phyloP scores from a whole-genome alignment of 2,329 filamentous ascomycete genomes.

The Penicillium brasilianum region DNA sequence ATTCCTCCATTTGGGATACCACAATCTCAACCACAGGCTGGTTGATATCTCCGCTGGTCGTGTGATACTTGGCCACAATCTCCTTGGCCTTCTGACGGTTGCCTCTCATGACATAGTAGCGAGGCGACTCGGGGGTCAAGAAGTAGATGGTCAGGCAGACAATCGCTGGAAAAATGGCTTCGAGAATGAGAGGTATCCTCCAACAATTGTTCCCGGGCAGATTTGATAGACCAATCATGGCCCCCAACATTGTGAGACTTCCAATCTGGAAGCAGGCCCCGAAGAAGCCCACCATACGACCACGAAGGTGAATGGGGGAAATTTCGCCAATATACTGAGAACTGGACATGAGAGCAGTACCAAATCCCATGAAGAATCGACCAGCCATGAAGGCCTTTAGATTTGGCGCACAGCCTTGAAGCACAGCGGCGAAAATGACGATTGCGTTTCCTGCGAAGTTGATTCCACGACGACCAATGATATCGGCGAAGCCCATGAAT shows the following conservation, averaged over 20 bases:
- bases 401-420: constrained; percentile 41
- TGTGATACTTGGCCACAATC: constrained; percentile 50
- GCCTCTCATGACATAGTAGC: constrained; percentile 44
- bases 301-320: constrained; percentile 41
- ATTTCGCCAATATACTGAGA: constrained; percentile 50
- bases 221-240: constrained; percentile 50
- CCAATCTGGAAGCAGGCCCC: constrained; percentile 55
- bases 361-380: constrained; percentile 46
- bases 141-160: constrained; percentile 52
- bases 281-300: constrained; percentile 55
- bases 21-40: constrained; percentile 51
- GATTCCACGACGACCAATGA: constrained; percentile 58
- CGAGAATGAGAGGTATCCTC: constrained; percentile 51
- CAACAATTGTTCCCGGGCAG: constrained; percentile 47
- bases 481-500: constrained; percentile 57
- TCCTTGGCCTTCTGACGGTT: constrained; percentile 40
- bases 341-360: constrained; percentile 44
- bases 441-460: constrained; percentile 54
- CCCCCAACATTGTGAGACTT: constrained; percentile 49
- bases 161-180: constrained; percentile 54
- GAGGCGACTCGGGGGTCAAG: constrained; percentile 45
- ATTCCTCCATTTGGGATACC: constrained; percentile 52
- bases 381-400: constrained; percentile 46
- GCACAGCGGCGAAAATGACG: constrained; percentile 51
- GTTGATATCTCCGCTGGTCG: constrained; percentile 46